A percentile compares a stretch with the other conserved stretches of the same genome.
These are phyloP conservation scores for Ceratocystis cacaofunesta DNA, from an alignment of 2,329 filamentous ascomycete genomes.

Conservation along the genomic window DNA sequence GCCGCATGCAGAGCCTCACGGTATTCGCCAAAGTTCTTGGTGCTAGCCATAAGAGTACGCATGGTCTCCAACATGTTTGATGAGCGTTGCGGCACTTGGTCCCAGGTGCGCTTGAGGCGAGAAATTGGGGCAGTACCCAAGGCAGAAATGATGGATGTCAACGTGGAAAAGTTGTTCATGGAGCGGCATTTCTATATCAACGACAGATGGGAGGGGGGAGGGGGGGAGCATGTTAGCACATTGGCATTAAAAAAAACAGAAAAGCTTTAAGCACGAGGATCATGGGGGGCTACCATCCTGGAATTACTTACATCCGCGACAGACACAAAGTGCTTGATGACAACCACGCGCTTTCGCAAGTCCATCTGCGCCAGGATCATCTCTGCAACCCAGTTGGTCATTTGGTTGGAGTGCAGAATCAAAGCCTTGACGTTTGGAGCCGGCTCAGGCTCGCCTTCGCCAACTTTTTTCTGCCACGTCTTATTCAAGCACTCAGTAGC, in stretches of 20 bases:
- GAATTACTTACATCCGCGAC: constrained; percentile 69
- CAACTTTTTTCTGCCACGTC: constrained; percentile 95
- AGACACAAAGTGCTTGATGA: constrained; percentile 95
- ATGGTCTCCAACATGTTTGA: constrained; percentile 71
- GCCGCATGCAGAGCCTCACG: constrained; percentile 81
- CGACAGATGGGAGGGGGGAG: neutral
- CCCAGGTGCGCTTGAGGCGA: constrained; percentile 85
- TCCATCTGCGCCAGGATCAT: constrained; percentile 95
- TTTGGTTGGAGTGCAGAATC: constrained; percentile 93
- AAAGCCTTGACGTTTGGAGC: constrained; percentile 90
- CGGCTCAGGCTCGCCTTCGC: constrained; percentile 65
- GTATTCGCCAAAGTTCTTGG: constrained; percentile 96
- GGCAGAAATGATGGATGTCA: constrained; percentile 95
- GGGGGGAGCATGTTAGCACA: constrained; percentile 19
- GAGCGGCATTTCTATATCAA: constrained; percentile 65
- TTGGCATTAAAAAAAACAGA: neutral
- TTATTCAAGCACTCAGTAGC: constrained; percentile 94
- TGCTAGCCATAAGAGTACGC: constrained; percentile 89
- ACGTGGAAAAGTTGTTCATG: constrained; percentile 91
- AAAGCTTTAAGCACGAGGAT: neutral
- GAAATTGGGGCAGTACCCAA: constrained; percentile 89
- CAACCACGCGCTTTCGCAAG: constrained; percentile 87
- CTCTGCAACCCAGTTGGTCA: constrained; percentile 98
- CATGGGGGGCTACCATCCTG: neutral
- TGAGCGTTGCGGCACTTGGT: constrained; percentile 76